Conservation (phyloP, 2,329 filamentous ascomycete species). For the Colletotrichum sp. region DNA sequence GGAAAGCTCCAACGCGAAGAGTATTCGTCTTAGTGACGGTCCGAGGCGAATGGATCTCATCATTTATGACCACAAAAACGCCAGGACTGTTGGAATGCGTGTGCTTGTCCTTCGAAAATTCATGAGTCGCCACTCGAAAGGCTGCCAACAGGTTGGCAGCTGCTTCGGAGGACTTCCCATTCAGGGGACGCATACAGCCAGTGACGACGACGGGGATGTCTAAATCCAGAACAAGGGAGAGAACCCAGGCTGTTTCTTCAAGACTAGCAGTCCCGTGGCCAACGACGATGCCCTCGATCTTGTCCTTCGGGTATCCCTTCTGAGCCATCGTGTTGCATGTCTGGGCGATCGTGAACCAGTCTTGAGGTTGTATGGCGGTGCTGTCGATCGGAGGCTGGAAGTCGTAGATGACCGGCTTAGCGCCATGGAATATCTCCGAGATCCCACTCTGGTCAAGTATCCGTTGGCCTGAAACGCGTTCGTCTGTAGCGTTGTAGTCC, state of each 20-base stretch:
- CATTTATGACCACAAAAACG: neutral
- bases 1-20: neutral
- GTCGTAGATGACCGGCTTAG: neutral
- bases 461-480: neutral
- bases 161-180: constrained; percentile 1
- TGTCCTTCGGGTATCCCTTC: neutral
- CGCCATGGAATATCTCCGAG: neutral
- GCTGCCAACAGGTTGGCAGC: neutral
- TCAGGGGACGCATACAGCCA: neutral
- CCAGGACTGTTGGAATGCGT: neutral
- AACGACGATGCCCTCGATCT: neutral
- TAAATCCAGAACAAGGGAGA: neutral
- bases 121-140: neutral
- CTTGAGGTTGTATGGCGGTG: neutral
- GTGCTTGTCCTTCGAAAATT: neutral
- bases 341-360: neutral
- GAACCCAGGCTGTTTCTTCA: constrained; percentile 2
- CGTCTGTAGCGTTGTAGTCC: neutral
- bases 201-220: neutral
- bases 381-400: neutral
- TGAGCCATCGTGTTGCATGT: neutral
- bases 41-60: constrained; percentile 3
- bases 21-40: constrained; percentile 4
- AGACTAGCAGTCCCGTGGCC: constrained; percentile 10
- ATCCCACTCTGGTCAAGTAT: neutral